Percentiles rank a stretch among this genome's conserved stretches.
These are phyloP conservation scores for Euphorbia celastroides DNA, from an alignment of 441 rosid genomes.

Conservation along the genomic window DNA sequence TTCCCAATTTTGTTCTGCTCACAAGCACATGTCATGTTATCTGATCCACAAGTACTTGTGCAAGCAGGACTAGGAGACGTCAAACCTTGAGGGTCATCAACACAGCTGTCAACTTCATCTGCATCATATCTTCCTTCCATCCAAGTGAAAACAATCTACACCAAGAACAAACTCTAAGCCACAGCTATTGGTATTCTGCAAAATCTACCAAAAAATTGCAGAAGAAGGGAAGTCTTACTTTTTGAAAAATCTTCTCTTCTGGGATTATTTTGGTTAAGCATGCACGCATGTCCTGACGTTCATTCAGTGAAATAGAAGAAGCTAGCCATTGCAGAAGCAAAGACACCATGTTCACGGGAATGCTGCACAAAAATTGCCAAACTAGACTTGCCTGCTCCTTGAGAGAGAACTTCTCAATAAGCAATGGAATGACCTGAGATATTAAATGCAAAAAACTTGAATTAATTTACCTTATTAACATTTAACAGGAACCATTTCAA, in stretches of 20 bases:
- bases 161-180: constrained; percentile 7
- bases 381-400: constrained; percentile 82
- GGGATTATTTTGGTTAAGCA: constrained; percentile 70
- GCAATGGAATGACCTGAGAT: constrained; percentile 74
- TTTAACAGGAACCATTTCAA: background rate
- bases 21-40: constrained; percentile 25
- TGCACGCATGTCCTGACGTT: constrained; percentile 46
- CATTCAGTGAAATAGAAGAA: constrained; percentile 57
- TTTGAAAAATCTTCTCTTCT: constrained; percentile 63
- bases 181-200: constrained; percentile 10
- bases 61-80: constrained; percentile 36
- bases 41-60: constrained; percentile 29
- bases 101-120: constrained; percentile 20
- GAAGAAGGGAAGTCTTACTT: constrained; percentile 38
- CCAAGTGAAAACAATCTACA: constrained; percentile 59
- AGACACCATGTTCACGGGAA: constrained; percentile 74
- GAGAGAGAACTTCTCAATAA: constrained; percentile 70
- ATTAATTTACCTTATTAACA: background rate
- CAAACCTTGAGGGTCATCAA: constrained; percentile 19
- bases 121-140: constrained; percentile 37
- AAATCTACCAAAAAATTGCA: constrained; percentile 11
- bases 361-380: constrained; percentile 92
- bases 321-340: constrained; percentile 85
- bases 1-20: constrained; percentile 37
- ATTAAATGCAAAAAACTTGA: constrained; percentile 12